Evolutionary conservation across 148 eudicot genomes (phyloP), one percentile per base, ranked within the genome.

Genomic region (Rheum nobile): DNA sequence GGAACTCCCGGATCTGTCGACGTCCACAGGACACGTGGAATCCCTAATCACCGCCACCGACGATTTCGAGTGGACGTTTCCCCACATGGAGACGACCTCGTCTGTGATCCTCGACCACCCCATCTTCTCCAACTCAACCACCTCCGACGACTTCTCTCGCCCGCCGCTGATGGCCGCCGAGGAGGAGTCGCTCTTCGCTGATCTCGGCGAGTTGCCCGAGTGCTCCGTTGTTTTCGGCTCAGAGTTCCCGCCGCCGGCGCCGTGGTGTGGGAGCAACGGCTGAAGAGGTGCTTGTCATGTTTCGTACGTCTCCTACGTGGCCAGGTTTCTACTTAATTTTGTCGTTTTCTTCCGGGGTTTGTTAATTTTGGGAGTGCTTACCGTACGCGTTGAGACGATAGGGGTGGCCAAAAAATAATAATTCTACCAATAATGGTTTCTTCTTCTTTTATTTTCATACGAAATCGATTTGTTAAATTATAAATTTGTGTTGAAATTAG

Each of bases 151-250:
- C 70, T 71, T 43, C 54, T 43, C 24, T 24, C 46, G 31, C 6
- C 35, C 50, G 55, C 28, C 74, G 48, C 57, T 50, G 26, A 81
- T 86, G 85, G 79, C 83, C 26, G 98, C 91, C 46, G 96, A 89
- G 52, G 98, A 93, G 4, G 92, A 87, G 75, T 82, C 87, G 1
- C 78, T 93, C 0, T 93, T 91, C n/a, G 94, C 91, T 0, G 95
- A 89, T 77, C 92, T 93, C 3, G 98, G 90, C 0, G 98, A 93
- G 86, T 77, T 93, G 39, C 97, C 98, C n/a, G 95, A 91, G 72
- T 93, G 92, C 72, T 84, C 95, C 2, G 78, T 83, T 24, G 89
- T 93, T 72, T 91, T 93, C 77, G 84, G 89, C 39, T 83, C 82
- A 72, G 46, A 67, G 77, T 74, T 31, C 74, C 46, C 17, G 87